phyloP scores from a whole-genome alignment of 164 flowering plant species.

The Cinnamomum chago region DNA sequence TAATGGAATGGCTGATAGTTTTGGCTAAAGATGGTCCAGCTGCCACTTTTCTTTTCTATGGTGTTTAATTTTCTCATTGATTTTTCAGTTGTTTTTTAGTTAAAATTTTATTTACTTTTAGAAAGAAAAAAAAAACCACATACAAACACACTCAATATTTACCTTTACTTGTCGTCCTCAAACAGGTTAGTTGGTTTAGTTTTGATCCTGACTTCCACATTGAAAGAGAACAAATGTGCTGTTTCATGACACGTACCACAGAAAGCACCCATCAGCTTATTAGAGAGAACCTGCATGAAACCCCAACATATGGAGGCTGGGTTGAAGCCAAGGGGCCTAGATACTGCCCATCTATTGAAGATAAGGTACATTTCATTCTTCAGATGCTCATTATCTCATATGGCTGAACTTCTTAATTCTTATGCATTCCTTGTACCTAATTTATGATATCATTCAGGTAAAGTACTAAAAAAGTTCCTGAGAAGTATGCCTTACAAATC shows the following conservation, averaged over 20 bases:
- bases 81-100: no score
- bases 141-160: no score
- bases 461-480: neutral
- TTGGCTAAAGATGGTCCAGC: no score
- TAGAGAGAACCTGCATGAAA: slow-evolving; percentile 90
- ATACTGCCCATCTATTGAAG: slow-evolving; percentile 99
- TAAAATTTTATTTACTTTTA: no score
- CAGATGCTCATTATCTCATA: neutral
- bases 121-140: no score
- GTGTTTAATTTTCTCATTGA: no score
- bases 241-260: slow-evolving; percentile 91
- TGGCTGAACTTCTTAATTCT: neutral
- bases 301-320: slow-evolving; percentile 99
- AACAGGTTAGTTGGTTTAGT: slow-evolving; percentile 89
- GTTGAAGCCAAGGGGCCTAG: slow-evolving; percentile 97
- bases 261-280: slow-evolving; percentile 73
- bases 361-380: slow-evolving; percentile 51
- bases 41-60: no score
- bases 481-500: neutral
- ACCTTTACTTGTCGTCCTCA: slow-evolving; percentile 1
- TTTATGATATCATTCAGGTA: slow-evolving; percentile 1
- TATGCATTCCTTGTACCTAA: neutral
- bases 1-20: no score
- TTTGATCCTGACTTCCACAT: slow-evolving; percentile 89
- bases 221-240: slow-evolving; percentile 96